Percentiles rank a stretch among this genome's conserved stretches.
phyloP scores from a whole-genome alignment of 208 protist species.

The Trypanosoma platydactyli region DNA sequence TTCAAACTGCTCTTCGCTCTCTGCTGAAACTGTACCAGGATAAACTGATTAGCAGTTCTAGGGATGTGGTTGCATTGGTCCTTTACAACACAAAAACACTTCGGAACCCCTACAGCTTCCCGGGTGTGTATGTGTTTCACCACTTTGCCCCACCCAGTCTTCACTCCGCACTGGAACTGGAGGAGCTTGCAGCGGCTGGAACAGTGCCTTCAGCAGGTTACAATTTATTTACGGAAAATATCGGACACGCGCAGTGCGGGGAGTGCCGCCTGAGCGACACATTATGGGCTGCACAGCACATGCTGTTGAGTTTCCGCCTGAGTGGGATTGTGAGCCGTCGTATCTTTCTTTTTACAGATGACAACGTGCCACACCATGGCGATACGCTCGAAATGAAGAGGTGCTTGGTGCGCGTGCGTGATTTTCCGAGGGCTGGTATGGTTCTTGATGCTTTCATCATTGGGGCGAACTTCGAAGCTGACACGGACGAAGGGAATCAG shows the following conservation, averaged over 20 bases:
- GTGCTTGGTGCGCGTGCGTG: conserved; percentile 41
- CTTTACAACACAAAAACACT: conserved; percentile 65
- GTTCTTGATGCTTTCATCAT: conserved; percentile 74
- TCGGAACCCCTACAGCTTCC: conserved; percentile 39
- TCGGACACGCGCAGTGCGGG: conserved; percentile 17
- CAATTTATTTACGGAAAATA: conserved; percentile 18
- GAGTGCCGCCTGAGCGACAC: conserved; percentile 48
- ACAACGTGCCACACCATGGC: conserved; percentile 62
- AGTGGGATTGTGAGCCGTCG: conserved; percentile 43
- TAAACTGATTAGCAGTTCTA: conserved; percentile 53
- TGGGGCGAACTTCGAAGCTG: neutral
- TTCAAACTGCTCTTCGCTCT: conserved; percentile 45
- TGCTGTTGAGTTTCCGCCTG: conserved; percentile 43
- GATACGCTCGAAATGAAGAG: conserved; percentile 32
- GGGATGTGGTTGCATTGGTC: conserved; percentile 67
- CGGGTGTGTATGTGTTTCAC: conserved; percentile 69
- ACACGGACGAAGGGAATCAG: neutral
- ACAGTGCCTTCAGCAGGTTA: conserved; percentile 31
- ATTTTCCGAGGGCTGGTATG: conserved; percentile 54
- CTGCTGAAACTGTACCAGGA: conserved; percentile 57
- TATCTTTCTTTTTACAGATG: conserved; percentile 87
- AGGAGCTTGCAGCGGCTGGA: conserved; percentile 54
- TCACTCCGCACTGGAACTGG: conserved; percentile 50
- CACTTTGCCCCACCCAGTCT: conserved; percentile 32
- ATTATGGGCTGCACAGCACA: conserved; percentile 67